Evolutionary conservation across 352 stramenopile genomes (phyloP).

Genomic region (Phytophthora tubulina): DNA sequence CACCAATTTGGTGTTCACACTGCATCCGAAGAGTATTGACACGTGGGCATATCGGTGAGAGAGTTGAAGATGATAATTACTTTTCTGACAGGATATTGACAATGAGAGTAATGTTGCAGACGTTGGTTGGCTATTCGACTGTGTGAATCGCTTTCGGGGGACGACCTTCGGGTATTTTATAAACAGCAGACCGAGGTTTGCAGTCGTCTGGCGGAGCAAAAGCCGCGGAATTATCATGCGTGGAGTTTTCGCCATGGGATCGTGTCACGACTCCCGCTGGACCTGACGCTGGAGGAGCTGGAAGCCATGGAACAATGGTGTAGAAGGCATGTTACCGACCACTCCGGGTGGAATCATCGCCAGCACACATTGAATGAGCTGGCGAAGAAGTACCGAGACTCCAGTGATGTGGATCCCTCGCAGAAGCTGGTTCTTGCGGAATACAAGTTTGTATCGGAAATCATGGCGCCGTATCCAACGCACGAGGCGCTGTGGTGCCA

Average conservation of each 20-base stretch:
- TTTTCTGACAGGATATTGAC: conserved; percentile 9
- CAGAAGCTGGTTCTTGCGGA: conserved; percentile 52
- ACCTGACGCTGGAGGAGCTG: conserved; percentile 55
- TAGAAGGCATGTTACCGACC: conserved; percentile 71
- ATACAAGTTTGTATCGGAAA: conserved; percentile 58
- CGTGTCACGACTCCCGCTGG: conserved; percentile 45
- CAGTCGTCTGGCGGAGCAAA: conserved; percentile 61
- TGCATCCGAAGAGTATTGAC: conserved; percentile 89
- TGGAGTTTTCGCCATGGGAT: conserved; percentile 89
- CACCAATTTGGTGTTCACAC: conserved; percentile 74
- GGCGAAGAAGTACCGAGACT: conserved; percentile 13
- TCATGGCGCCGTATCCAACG: conserved; percentile 57
- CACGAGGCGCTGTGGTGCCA: conserved; percentile 87
- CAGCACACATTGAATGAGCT: conserved; percentile 61
- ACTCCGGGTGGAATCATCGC: conserved; percentile 87
- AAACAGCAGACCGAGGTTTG: conserved; percentile 62
- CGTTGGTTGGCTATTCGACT: conserved; percentile 65
- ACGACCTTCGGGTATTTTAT: conserved; percentile 52
- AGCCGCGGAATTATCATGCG: conserved; percentile 84
- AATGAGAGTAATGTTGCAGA: conserved; percentile 29
- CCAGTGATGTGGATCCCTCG: neutral
- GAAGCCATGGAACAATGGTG: conserved; percentile 67
- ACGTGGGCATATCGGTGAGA: conserved; percentile 84
- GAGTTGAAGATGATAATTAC: neutral
- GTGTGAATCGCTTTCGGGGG: conserved; percentile 23